A percentile compares a stretch with the other conserved stretches of the same genome.
phyloP scores from a whole-genome alignment of 1,139 yeast genomes.

The Pichia terricola region DNA sequence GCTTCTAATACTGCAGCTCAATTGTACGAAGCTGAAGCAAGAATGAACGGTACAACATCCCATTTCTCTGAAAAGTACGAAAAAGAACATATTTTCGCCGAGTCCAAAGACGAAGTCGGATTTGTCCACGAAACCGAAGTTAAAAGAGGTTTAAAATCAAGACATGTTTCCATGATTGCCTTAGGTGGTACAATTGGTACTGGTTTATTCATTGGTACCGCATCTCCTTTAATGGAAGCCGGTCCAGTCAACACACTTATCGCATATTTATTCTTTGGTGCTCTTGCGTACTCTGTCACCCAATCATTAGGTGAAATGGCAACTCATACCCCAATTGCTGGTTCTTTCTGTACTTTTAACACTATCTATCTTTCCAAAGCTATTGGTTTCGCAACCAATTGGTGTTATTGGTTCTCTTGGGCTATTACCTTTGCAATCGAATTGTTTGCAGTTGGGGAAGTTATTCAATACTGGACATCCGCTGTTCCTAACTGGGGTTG shows the following conservation, averaged over 20 bases:
- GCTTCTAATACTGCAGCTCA: neutral
- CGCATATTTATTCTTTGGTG: conserved; percentile 57
- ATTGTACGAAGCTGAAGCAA: neutral
- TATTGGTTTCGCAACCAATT: conserved; percentile 73
- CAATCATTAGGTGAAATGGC: conserved; percentile 77
- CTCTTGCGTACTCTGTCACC: conserved; percentile 55
- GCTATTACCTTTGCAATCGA: conserved; percentile 79
- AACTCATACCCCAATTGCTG: conserved; percentile 62
- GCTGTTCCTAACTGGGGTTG: conserved; percentile 68
- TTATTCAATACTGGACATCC: conserved; percentile 65
- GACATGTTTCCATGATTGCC: conserved; percentile 62
- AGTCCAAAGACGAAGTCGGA: conserved; percentile 7
- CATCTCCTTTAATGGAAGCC: conserved; percentile 39
- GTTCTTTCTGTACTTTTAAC: conserved; percentile 50
- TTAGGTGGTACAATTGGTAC: conserved; percentile 69
- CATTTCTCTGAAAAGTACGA: conserved; percentile 5
- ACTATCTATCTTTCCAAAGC: conserved; percentile 62
- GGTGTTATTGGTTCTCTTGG: conserved; percentile 84
- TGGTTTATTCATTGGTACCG: conserved; percentile 54
- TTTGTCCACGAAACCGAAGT: conserved; percentile 14
- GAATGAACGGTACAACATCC: neutral
- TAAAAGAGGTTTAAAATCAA: conserved; percentile 40
- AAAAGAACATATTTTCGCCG: neutral
- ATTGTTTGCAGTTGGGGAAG: conserved; percentile 68
- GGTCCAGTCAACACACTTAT: conserved; percentile 64